Evolutionary conservation across 805 yeast genomes (phyloP).

Genomic region (Ogataea henricii): DNA sequence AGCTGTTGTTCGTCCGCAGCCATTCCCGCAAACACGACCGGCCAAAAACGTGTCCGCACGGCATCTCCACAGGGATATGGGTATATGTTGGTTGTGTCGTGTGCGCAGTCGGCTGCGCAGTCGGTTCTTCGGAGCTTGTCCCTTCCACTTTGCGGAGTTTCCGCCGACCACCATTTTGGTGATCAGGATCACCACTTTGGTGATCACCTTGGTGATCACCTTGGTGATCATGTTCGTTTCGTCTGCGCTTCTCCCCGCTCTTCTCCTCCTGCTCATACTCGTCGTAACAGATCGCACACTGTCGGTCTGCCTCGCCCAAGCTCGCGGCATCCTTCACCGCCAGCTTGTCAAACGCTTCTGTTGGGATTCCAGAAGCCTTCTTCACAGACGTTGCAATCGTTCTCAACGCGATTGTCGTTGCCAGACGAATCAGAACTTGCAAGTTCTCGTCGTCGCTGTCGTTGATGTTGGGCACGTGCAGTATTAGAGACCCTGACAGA

Average conservation of each 20-base stretch:
- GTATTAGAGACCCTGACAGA: slow-evolving; percentile 55
- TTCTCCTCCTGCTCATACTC: slow-evolving; percentile 34
- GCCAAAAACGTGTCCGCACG: slow-evolving; percentile 89
- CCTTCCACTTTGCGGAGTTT: slow-evolving; percentile 7
- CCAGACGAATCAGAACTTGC: slow-evolving; percentile 61
- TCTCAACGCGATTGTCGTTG: slow-evolving; percentile 69
- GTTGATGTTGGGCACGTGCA: slow-evolving; percentile 66
- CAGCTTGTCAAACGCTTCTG: slow-evolving; percentile 53
- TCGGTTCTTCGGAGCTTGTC: slow-evolving; percentile 8
- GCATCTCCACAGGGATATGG: slow-evolving; percentile 73
- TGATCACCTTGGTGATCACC: slow-evolving; percentile 8
- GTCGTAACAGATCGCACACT: slow-evolving; percentile 71
- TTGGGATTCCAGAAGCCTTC: slow-evolving; percentile 53
- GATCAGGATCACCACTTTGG: neutral
- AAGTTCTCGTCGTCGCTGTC: slow-evolving; percentile 61
- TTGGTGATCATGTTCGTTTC: slow-evolving; percentile 6
- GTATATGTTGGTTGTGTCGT: slow-evolving; percentile 30
- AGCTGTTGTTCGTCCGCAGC: slow-evolving; percentile 71
- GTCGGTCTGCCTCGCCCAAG: slow-evolving; percentile 32
- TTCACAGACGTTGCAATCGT: slow-evolving; percentile 55
- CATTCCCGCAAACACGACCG: slow-evolving; percentile 81
- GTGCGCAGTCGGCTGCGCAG: neutral
- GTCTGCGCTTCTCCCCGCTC: slow-evolving; percentile 7
- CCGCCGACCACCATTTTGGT: neutral
- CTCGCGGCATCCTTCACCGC: slow-evolving; percentile 39